These are phyloP conservation scores for Secale cereale DNA, from an alignment of 176 grass and related monocot genomes.

Conservation along the genomic window DNA sequence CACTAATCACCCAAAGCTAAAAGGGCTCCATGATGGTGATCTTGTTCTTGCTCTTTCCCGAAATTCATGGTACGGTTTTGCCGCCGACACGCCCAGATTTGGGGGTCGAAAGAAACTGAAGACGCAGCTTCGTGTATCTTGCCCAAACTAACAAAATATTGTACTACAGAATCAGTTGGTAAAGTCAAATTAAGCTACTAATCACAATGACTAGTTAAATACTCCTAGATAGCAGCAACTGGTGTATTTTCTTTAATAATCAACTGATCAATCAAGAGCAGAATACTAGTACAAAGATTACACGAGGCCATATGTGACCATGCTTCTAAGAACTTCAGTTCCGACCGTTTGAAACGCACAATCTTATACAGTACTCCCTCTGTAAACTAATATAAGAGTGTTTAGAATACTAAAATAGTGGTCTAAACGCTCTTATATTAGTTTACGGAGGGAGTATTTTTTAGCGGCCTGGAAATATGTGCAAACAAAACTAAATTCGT, in stretches of 20 bases:
- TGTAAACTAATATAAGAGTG: no score
- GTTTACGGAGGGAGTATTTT: no score
- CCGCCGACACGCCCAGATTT: neutral
- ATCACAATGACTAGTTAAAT: neutral
- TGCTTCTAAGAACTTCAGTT: slow-evolving; percentile 25
- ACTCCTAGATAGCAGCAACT: neutral
- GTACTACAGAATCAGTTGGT: neutral
- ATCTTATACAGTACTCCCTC: no score
- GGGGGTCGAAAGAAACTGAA: neutral
- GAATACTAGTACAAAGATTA: neutral
- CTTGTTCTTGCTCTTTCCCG: neutral
- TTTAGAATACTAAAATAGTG: no score
- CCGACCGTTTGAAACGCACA: slow-evolving; percentile 10
- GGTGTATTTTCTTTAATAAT: neutral
- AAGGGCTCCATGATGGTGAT: neutral
- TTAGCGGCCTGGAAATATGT: neutral
- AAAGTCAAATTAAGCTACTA: slow-evolving; percentile 11
- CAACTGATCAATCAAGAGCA: no score
- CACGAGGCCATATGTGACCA: neutral
- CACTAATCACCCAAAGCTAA: slow-evolving; percentile 36
- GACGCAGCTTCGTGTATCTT: neutral
- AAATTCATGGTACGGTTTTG: neutral
- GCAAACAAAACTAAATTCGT: neutral
- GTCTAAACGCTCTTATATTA: no score
- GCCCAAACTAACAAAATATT: no score